Evolutionary conservation across 2,329 filamentous ascomycete species (phyloP), one percentile per base, ranked within the genome.

Genomic region (Cladosporium colombiae): DNA sequence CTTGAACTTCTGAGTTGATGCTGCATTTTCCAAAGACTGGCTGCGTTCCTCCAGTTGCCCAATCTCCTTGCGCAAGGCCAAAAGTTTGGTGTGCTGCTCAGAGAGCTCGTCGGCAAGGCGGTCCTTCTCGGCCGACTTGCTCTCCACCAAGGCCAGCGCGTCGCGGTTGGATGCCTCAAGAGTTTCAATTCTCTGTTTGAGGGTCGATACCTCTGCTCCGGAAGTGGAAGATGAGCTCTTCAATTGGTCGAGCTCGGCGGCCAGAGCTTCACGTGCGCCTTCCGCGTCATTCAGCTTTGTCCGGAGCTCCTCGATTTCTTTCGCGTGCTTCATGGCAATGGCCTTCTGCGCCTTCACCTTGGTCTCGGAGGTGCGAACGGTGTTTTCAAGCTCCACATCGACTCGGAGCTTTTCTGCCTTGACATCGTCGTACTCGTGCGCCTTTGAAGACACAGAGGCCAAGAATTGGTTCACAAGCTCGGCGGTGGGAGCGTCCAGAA

Each of bases 101-200:
- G 93, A 89, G 23, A 99, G 85, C 73, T 99, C 95, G 66, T 93
- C 89, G 5, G 92, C 89, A 2, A 99, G 85, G 67, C 89, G 89
- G 71, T 97, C 91, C 75, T 97, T 92, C 44, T 93, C 91, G 11
- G 88, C 88, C 64, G 91, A 92, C 79, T 97, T 97, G 21, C 92
- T 90, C 74, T 98, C 94, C 68, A 98, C 89, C 37, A 97, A 88
- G 50, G 91, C 89, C 5, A 98, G 81, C 16, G 93, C 94, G 69
- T 97, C 94, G 68, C 95, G 90, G 75, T 97, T 98, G 7, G 94
- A 95, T 0, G 91, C 89, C 78, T 99, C 93, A 2, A 99, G 87
- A 0, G 92, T 91, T 58, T 89, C 83, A 73, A 99, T 92, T 72
- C 94, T 93, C 66, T 91, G 88, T 73, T 91, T 89, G 16, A 99